phyloP scores from a whole-genome alignment of 2,329 filamentous ascomycete species.

The Fusarium sp. region DNA sequence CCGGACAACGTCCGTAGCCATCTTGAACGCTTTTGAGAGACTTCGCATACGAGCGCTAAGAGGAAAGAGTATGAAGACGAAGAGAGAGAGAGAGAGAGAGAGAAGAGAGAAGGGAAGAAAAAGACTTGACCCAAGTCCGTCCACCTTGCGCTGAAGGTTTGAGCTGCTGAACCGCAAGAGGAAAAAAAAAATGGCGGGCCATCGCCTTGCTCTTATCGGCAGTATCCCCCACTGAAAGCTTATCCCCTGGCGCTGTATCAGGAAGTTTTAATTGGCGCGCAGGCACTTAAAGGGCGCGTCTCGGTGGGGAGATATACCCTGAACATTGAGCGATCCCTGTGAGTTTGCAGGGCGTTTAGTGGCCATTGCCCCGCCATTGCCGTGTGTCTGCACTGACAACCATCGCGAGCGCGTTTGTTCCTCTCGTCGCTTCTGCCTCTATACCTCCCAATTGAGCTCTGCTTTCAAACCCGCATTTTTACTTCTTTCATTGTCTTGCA shows the following conservation, averaged over 20 bases:
- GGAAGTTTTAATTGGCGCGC: conserved; percentile 19
- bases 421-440: neutral
- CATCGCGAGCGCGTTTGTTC: conserved; percentile 31
- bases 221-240: conserved; percentile 25
- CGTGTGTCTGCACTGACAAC: neutral
- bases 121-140: conserved; percentile 16
- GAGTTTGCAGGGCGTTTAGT: conserved; percentile 13
- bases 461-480: neutral
- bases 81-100: conserved; percentile 23
- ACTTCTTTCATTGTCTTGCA: neutral
- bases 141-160: conserved; percentile 16
- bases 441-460: neutral
- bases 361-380: conserved; percentile 28
- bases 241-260: conserved; percentile 15
- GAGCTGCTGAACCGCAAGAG: neutral
- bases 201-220: conserved; percentile 35
- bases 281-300: conserved; percentile 32
- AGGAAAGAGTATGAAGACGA: conserved; percentile 8
- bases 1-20: conserved; percentile 65
- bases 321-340: neutral
- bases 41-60: conserved; percentile 48
- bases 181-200: conserved; percentile 5
- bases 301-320: neutral
- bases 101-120: conserved; percentile 27
- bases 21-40: conserved; percentile 55